Evolutionary conservation across 495 filamentous ascomycete species (phyloP), one percentile per base, ranked within the genome.

Genomic region (Hypomontagnella monticulosa): DNA sequence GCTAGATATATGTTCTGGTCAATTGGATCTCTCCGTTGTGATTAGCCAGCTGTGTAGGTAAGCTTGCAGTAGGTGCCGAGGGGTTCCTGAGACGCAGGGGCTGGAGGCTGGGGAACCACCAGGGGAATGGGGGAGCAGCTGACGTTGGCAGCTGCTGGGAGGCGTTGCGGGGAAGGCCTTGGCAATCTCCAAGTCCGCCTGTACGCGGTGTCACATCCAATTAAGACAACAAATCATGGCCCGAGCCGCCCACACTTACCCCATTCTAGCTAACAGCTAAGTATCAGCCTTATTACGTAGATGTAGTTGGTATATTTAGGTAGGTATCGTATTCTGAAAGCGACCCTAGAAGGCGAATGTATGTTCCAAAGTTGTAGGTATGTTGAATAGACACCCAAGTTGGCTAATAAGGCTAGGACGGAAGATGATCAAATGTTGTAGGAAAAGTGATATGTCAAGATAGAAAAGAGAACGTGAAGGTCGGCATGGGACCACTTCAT

Each of bases 11-110:
- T 27, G 23, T 11, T 19, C 23, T 37, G 40, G 42, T 44, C 32
- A 36, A 37, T 57, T 33, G 52, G 30, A 40, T 16, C 48, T 52
- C 48, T 49, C 33, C 32, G 23, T 27, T 18, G 32, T 38, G 30
- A 4, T 37, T 16, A 8, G 38, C 4, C 14, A 20, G 37, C 37
- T 55, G n/a, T 1, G n/a, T 36, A 38, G 52, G 34, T 50, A 58
- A 59, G 49, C 37, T 49, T 43, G 33, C 20, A 27, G 52, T 53
- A 54, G 48, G 34, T 68, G 54, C 59, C 58, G 58, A 54, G 52
- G 23, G 48, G 65, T 68, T 63, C 59, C 65, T 68, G 65, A 68
- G 58, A 68, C 59, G 65, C 59, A 63, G 55, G 59, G 49, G 57
- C 19, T 32, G 23, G 23, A 27, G 23, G 23, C 23, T n/a, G 20